Conservation (phyloP, 768 basidiomycete genomes). For the Tylopilus intermedius region DNA sequence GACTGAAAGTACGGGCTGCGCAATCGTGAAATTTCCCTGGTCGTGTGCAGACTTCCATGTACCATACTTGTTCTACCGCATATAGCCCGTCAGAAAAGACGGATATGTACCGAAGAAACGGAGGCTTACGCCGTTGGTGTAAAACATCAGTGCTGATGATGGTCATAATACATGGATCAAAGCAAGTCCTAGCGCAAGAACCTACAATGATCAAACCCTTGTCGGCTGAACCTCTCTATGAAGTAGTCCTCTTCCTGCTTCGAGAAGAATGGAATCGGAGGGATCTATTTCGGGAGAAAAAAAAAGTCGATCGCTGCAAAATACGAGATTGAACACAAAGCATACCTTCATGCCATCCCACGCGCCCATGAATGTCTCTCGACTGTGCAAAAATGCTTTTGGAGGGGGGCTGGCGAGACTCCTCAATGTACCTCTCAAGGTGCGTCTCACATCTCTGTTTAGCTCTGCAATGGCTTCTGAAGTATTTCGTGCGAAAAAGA, state of each 20-base stretch:
- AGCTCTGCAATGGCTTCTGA: conserved; percentile 49
- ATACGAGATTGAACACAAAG: background rate
- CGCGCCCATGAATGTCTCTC: conserved; percentile 46
- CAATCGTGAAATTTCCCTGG: conserved; percentile 42
- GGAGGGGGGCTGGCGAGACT: conserved; percentile 54
- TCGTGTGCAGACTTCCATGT: conserved; percentile 35
- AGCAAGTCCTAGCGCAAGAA: background rate
- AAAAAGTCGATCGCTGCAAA: background rate
- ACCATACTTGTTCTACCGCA: conserved; percentile 34
- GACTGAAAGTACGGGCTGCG: conserved; percentile 38
- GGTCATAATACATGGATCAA: background rate
- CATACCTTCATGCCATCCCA: conserved; percentile 37
- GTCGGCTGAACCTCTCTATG: conserved; percentile 53
- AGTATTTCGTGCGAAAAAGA: conserved; percentile 54
- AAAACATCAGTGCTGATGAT: conserved; percentile 57
- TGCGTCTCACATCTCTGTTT: conserved; percentile 49
- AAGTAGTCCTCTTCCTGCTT: conserved; percentile 65
- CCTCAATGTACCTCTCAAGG: conserved; percentile 53
- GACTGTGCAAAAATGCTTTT: conserved; percentile 45
- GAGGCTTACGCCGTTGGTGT: conserved; percentile 45
- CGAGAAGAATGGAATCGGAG: conserved; percentile 57
- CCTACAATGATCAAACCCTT: conserved; percentile 61
- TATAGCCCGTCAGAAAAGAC: background rate
- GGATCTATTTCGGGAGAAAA: conserved; percentile 38
- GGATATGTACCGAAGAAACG: background rate